Conservation (phyloP, 495 filamentous ascomycete genomes). For the Penicillium fimorum region DNA sequence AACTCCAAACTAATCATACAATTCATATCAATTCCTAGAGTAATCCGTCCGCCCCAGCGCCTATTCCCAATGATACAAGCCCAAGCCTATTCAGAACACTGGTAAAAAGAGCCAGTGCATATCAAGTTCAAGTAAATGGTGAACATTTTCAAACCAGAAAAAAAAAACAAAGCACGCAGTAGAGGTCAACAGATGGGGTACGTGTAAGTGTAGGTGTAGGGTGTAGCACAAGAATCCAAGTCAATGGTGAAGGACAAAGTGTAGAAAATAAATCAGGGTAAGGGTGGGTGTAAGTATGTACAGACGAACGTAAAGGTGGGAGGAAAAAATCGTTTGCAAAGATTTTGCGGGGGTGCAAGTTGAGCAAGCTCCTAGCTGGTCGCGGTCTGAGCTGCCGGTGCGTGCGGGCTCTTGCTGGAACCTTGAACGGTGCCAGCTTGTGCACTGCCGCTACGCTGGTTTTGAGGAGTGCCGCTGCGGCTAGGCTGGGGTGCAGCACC, state of each 20-base stretch:
- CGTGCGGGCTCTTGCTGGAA: constrained; percentile 45
- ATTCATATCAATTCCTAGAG: constrained; percentile 35
- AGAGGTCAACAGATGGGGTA: constrained; percentile 12
- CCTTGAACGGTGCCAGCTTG: constrained; percentile 39
- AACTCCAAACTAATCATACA: constrained; percentile 38
- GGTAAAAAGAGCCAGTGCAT: constrained; percentile 24
- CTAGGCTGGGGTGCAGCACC: constrained; percentile 41
- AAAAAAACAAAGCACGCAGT: constrained; percentile 12
- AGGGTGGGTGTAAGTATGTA: not conserved
- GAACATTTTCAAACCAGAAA: constrained; percentile 18
- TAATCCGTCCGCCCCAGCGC: constrained; percentile 22
- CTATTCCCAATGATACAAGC: constrained; percentile 41
- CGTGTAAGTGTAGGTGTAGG: constrained; percentile 13
- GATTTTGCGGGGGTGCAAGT: not conserved
- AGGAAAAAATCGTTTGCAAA: not conserved
- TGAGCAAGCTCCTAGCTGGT: constrained; percentile 25
- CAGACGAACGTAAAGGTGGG: constrained; percentile 10
- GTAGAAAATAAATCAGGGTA: constrained; percentile 25
- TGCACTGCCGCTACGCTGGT: constrained; percentile 47
- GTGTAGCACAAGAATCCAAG: constrained; percentile 19
- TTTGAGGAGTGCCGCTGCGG: constrained; percentile 50
- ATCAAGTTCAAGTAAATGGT: constrained; percentile 19
- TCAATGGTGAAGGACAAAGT: constrained; percentile 15
- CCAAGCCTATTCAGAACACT: constrained; percentile 28
- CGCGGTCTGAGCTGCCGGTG: constrained; percentile 44